These are phyloP conservation scores for Umbellularia californica DNA, from an alignment of 164 flowering plant genomes.

Conservation along the genomic window DNA sequence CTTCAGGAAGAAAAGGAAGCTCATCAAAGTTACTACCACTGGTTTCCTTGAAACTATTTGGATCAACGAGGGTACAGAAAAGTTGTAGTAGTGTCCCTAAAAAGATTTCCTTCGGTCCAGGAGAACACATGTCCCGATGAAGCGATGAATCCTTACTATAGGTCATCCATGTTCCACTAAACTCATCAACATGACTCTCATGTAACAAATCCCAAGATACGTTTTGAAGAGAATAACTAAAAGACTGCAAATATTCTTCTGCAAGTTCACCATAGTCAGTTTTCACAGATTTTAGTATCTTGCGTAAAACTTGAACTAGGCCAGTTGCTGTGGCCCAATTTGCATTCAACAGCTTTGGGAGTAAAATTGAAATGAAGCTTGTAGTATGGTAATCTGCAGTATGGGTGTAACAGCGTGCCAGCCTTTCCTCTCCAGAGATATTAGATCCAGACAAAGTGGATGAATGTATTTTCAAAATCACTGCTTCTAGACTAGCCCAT, in stretches of 20 bases:
- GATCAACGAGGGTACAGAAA: conserved; percentile 55
- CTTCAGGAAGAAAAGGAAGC: conserved; percentile 24
- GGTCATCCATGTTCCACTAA: conserved; percentile 5
- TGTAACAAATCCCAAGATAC: conserved; percentile 44
- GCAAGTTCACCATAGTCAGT: conserved; percentile 29
- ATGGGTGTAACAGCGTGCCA: background rate
- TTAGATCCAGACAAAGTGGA: conserved; percentile 7
- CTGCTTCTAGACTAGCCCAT: conserved; percentile 36
- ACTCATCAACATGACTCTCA: conserved; percentile 17
- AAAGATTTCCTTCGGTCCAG: conserved; percentile 29
- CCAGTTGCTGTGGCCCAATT: conserved; percentile 42
- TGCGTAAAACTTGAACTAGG: conserved; percentile 47
- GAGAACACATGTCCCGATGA: conserved; percentile 9
- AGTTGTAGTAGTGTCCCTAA: conserved; percentile 59
- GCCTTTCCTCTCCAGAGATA: background rate
- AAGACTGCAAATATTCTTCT: conserved; percentile 29
- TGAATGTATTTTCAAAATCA: conserved; percentile 27
- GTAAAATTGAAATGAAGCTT: conserved; percentile 14
- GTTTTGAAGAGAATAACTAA: conserved; percentile 31
- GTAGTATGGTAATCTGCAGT: conserved; percentile 10
- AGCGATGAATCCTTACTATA: conserved; percentile 8
- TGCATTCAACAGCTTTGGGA: conserved; percentile 28
- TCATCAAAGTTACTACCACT: conserved; percentile 16
- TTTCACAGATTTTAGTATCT: conserved; percentile 52
- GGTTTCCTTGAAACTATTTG: conserved; percentile 26